A percentile compares a stretch with the other conserved stretches of the same genome.
Evolutionary conservation across 495 filamentous ascomycete genomes (phyloP).

Genomic region (Bacidia gigantensis): DNA sequence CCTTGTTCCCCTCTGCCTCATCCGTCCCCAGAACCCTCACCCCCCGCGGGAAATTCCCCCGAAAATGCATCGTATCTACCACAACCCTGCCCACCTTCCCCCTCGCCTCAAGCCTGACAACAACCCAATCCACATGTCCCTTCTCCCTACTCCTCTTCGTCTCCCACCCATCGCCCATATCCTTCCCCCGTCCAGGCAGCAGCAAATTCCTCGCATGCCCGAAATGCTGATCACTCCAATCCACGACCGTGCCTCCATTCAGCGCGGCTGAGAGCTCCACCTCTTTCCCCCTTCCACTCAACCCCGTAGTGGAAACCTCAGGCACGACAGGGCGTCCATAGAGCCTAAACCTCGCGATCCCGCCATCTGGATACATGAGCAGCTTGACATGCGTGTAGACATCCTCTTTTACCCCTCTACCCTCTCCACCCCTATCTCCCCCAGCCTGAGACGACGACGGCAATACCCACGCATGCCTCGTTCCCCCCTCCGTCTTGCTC

Average conservation of each 20-base stretch:
- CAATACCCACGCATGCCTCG: conserved; percentile 70
- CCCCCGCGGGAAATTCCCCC: conserved; percentile 77
- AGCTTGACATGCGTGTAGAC: conserved; percentile 71
- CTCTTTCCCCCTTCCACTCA: conserved; percentile 39
- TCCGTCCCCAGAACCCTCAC: conserved; percentile 49
- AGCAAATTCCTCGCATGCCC: conserved; percentile 72
- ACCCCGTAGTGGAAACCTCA: conserved; percentile 32
- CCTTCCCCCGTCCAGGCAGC: conserved; percentile 68
- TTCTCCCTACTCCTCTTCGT: conserved; percentile 63
- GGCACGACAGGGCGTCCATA: conserved; percentile 61
- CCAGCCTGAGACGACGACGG: conserved; percentile 22
- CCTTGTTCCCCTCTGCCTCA: conserved; percentile 41
- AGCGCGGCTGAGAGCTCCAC: conserved; percentile 76
- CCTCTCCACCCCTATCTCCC: conserved; percentile 30
- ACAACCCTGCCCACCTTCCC: conserved; percentile 59
- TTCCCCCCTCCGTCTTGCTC: conserved; percentile 59
- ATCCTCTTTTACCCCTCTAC: conserved; percentile 36
- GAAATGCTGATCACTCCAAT: conserved; percentile 77
- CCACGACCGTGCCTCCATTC: conserved; percentile 63
- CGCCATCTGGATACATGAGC: conserved; percentile 87
- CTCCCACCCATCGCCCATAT: conserved; percentile 96
- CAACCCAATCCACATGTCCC: conserved; percentile 76
- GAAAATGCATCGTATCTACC: conserved; percentile 80
- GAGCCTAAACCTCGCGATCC: conserved; percentile 75
- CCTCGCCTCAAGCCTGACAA: conserved; percentile 59